Evolutionary conservation across 345 rosid species (phyloP).

Genomic region (Rhodamnia rubescens): DNA sequence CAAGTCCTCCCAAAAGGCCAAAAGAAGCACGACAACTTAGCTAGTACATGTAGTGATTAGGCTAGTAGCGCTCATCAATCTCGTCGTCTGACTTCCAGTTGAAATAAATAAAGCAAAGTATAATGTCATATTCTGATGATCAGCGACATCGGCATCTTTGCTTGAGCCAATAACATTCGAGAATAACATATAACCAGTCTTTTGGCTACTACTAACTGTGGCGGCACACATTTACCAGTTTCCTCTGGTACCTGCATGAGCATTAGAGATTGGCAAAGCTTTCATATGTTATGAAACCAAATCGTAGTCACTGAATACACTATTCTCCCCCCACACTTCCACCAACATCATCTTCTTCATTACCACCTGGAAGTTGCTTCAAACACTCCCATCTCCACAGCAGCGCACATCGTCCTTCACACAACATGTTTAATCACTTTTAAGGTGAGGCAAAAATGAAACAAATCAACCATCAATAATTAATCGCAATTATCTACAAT

Average conservation of each 20-base stretch:
- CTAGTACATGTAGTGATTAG: background rate
- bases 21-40: background rate
- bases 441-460: background rate
- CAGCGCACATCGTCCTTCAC: background rate
- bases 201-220: background rate
- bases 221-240: background rate
- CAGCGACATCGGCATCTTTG: background rate
- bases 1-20: background rate
- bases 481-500: background rate
- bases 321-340: background rate
- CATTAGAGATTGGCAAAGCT: background rate
- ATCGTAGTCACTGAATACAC: background rate
- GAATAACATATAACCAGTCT: background rate
- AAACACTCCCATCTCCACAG: background rate
- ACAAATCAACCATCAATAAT: background rate
- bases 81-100: background rate
- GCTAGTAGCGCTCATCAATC: background rate
- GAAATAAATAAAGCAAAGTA: background rate
- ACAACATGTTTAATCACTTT: background rate
- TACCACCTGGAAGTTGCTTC: background rate
- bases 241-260: background rate
- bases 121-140: background rate
- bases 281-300: background rate
- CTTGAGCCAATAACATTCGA: background rate
- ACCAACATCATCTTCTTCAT: background rate